Conservation (phyloP, 768 basidiomycete genomes). For the Tulasnella sp. region DNA sequence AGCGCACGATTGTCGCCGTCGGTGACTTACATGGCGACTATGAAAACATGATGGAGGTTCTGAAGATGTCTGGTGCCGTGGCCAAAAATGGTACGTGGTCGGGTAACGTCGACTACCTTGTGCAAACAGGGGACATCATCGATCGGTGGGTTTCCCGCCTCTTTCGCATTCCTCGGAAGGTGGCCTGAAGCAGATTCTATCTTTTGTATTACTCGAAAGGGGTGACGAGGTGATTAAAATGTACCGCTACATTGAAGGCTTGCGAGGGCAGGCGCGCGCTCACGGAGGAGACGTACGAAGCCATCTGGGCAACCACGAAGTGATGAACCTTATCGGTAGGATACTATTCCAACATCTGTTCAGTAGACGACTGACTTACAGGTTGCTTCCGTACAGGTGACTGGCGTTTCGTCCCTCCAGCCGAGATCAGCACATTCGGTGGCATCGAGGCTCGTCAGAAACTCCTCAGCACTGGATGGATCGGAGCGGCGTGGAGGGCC, state of each 20-base stretch:
- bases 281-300: conserved; percentile 64
- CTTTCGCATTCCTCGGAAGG: conserved; percentile 18
- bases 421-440: conserved; percentile 78
- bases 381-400: conserved; percentile 47
- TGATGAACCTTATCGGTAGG: conserved; percentile 81
- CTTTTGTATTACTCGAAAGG: conserved; percentile 33
- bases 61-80: conserved; percentile 70
- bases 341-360: not conserved
- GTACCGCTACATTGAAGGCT: conserved; percentile 72
- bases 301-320: conserved; percentile 90
- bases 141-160: conserved; percentile 49
- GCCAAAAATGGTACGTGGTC: conserved; percentile 69
- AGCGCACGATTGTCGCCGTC: conserved; percentile 57
- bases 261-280: conserved; percentile 62
- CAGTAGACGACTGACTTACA: not conserved
- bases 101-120: conserved; percentile 72
- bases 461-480: conserved; percentile 55
- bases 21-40: conserved; percentile 91
- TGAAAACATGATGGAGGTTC: conserved; percentile 63
- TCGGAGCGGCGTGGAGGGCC: conserved; percentile 71
- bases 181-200: too few species aligned
- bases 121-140: conserved; percentile 94
- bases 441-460: conserved; percentile 58
- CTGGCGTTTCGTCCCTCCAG: conserved; percentile 82
- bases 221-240: conserved; percentile 85